These are phyloP conservation scores for Penicillium sp. DNA, from an alignment of 2,329 filamentous ascomycete genomes.

Conservation along the genomic window DNA sequence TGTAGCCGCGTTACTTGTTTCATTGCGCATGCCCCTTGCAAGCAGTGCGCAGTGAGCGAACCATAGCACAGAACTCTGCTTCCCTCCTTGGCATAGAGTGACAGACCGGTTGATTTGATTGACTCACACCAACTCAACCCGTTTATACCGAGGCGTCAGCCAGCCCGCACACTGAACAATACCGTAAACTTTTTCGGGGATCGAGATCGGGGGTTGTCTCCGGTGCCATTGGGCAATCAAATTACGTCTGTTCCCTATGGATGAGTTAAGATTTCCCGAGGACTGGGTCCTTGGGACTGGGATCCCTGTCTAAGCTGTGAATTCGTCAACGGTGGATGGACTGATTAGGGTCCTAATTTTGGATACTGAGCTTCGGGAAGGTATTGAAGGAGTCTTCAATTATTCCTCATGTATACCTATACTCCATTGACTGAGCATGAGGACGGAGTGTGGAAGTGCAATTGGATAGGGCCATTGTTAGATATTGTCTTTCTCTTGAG, in stretches of 20 bases:
- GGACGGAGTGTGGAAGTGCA: neutral
- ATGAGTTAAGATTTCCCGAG: slow-evolving; percentile 15
- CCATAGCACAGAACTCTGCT: neutral
- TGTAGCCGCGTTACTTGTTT: slow-evolving; percentile 7
- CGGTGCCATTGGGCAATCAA: slow-evolving; percentile 2
- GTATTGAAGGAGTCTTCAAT: neutral
- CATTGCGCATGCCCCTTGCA: slow-evolving; percentile 20
- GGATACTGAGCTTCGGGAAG: neutral
- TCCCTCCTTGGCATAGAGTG: no score
- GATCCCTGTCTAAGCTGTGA: slow-evolving; percentile 9
- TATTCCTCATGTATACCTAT: no score
- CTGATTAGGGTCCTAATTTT: neutral
- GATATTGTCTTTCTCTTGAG: neutral
- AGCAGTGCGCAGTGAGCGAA: slow-evolving; percentile 8
- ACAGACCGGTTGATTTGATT: neutral
- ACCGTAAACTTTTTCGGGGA: neutral
- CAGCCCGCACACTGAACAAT: no score
- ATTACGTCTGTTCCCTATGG: neutral
- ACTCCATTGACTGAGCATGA: no score
- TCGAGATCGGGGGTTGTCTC: slow-evolving; percentile 10
- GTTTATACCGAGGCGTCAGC: neutral
- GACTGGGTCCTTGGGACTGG: slow-evolving; percentile 11
- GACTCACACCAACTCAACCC: neutral
- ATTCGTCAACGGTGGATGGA: neutral
- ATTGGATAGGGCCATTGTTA: neutral